phyloP scores from a whole-genome alignment of 805 yeast genomes.

The Candida hispaniensis region DNA sequence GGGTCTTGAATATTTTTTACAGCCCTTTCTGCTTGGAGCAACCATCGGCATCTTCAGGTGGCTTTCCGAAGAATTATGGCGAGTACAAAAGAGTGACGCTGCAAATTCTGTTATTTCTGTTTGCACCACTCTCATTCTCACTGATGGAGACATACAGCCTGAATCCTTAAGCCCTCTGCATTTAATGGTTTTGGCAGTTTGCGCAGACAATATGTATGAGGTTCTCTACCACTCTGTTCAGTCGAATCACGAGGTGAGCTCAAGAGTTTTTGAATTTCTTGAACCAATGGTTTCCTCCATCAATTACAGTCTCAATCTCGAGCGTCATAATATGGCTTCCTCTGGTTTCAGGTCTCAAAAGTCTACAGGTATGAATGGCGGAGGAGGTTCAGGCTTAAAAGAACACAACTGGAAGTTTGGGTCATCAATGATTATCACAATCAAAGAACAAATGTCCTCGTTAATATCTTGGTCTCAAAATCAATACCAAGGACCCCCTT shows the following conservation, averaged over 20 bases:
- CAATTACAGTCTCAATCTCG: slow-evolving; percentile 11
- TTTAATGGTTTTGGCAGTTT: slow-evolving; percentile 30
- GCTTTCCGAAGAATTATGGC: slow-evolving; percentile 35
- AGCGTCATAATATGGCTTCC: slow-evolving; percentile 1
- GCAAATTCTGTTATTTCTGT: slow-evolving; percentile 28
- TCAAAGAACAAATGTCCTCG: slow-evolving; percentile 21
- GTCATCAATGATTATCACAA: slow-evolving; percentile 16
- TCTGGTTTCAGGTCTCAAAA: slow-evolving; percentile 13
- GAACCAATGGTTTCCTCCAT: slow-evolving; percentile 16
- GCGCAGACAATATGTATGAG: slow-evolving; percentile 24
- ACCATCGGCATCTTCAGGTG: slow-evolving; percentile 45
- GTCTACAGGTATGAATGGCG: slow-evolving; percentile 11
- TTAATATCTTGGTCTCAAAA: slow-evolving; percentile 22
- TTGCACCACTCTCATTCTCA: slow-evolving; percentile 34
- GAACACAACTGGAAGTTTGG: slow-evolving; percentile 10
- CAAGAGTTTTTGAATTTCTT: slow-evolving; percentile 17
- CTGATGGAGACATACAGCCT: slow-evolving; percentile 32
- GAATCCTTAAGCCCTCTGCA: slow-evolving; percentile 40
- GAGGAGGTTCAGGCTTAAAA: slow-evolving; percentile 4
- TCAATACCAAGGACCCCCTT: slow-evolving; percentile 21
- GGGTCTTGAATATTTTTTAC: slow-evolving; percentile 80
- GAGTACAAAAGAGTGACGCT: slow-evolving; percentile 4
- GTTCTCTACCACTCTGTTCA: slow-evolving; percentile 17
- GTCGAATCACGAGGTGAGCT: slow-evolving; percentile 16
- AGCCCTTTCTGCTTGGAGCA: slow-evolving; percentile 58